Evolutionary conservation across 2,329 filamentous ascomycete species (phyloP), one percentile per base, ranked within the genome.

Genomic region (Diaporthe vexans): DNA sequence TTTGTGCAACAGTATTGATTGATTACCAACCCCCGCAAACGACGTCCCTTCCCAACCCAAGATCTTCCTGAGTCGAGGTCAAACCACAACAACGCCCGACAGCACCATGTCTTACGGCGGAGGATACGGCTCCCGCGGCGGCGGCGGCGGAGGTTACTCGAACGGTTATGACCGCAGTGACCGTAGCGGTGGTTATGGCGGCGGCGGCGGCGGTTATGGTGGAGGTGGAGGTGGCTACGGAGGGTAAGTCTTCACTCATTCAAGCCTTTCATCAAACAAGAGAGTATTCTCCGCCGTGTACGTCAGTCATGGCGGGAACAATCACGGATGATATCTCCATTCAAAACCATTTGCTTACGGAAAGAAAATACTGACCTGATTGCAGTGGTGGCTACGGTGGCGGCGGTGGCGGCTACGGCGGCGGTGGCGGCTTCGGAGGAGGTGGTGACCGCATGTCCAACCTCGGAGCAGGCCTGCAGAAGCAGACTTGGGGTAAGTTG

Each of bases 381-480:
- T 83, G 85, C 76, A 85, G 87, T 79, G 84, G 86, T 76, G 81
- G 82, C 72, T 81, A 81, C 48, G 81, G 82, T 72, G 81, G 79
- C 65, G 81, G 83, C 43, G 83, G 81, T 52, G 81, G 81, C 56
- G 81, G 80, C 77, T 85, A 89, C 73, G 91, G 90, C 65, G 81
- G 83, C 43, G 83, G 81, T 52, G 81, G 81, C 56, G 81, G 80
- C 77, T 85, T 89, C 73, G 91, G 90, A 77, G 93, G 90, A 78
- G 94, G 95, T 78, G 95, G 96, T 84, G 97, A 99, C 86, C 92
- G 94, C 80, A 99, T 99, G 97, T 94, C 92, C 79, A 93, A 93
- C 84, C 94, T 99, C 77, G 97, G 97, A 80, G 90, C 95, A 77
- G 92, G 93, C 79, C 88, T 99, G 78, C 96, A 97, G 87, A 91